Evolutionary conservation across 2,329 filamentous ascomycete species (phyloP).

Genomic region (Zalaria obscura): DNA sequence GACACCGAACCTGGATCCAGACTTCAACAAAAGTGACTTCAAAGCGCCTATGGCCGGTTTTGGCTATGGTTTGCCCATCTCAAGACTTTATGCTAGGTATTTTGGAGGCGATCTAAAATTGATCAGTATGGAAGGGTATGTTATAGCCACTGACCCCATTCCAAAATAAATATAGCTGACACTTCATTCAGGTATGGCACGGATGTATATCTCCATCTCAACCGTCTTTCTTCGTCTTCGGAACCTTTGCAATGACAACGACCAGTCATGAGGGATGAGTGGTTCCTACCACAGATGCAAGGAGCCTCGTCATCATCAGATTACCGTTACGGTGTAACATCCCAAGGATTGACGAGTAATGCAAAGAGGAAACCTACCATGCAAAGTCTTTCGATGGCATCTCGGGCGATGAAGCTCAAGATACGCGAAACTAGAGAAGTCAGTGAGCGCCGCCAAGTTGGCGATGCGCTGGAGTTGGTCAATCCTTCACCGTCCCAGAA

Average conservation of each 20-base stretch:
- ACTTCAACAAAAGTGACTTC: slow-evolving; percentile 98
- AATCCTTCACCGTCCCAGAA: slow-evolving; percentile 30
- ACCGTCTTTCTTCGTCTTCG: slow-evolving; percentile 85
- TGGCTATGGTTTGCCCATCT: slow-evolving; percentile 93
- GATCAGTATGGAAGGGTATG: slow-evolving; percentile 98
- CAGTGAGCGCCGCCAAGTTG: slow-evolving; percentile 77
- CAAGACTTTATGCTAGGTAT: slow-evolving; percentile 84
- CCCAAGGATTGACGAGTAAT: slow-evolving; percentile 35
- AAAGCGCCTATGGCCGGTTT: slow-evolving; percentile 99
- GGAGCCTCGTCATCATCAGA: slow-evolving; percentile 16
- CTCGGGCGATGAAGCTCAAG: slow-evolving; percentile 47
- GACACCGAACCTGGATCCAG: slow-evolving; percentile 85
- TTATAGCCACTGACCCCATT: slow-evolving; percentile 8
- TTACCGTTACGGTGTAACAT: slow-evolving; percentile 14
- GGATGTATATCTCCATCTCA: slow-evolving; percentile 95
- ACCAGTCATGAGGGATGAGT: slow-evolving; percentile 75
- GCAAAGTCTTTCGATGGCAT: slow-evolving; percentile 26
- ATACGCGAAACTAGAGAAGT: slow-evolving; percentile 54
- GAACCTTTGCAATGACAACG: slow-evolving; percentile 88
- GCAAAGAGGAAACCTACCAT: slow-evolving; percentile 20
- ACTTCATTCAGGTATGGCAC: slow-evolving; percentile 64
- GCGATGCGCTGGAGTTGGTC: slow-evolving; percentile 68
- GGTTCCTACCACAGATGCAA: slow-evolving; percentile 20
- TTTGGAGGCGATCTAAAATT: slow-evolving; percentile 95
- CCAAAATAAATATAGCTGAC: slow-evolving; percentile 10